Evolutionary conservation across 2,329 filamentous ascomycete species (phyloP).

Genomic region (Pezizomycotina sp.): DNA sequence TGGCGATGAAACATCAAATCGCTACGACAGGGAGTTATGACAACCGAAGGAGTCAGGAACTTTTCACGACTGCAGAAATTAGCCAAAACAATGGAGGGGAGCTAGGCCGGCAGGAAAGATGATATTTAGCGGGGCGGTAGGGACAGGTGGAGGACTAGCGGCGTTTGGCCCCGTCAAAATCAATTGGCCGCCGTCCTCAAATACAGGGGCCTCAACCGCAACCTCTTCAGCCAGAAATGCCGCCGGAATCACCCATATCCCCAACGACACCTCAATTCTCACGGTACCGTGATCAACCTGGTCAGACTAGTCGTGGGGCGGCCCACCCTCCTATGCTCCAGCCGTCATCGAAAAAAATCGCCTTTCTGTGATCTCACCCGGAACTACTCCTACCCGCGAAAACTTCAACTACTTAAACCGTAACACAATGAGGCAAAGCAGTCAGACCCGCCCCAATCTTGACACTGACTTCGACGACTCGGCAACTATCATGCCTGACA

Average conservation of each 20-base stretch:
- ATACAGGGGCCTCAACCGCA: slow-evolving; percentile 17
- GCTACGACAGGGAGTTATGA: slow-evolving; percentile 4
- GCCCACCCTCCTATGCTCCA: too few relatives aligned
- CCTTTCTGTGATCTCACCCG: slow-evolving; percentile 7
- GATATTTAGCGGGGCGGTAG: slow-evolving; percentile 7
- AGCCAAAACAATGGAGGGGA: slow-evolving; percentile 7
- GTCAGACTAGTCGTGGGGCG: too few relatives aligned
- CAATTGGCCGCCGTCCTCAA: slow-evolving; percentile 11
- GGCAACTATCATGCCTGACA: too few relatives aligned
- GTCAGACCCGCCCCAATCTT: too few relatives aligned
- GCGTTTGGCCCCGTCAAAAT: too few relatives aligned
- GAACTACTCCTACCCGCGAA: slow-evolving; percentile 9
- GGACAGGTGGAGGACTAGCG: too few relatives aligned
- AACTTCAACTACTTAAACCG: slow-evolving; percentile 7
- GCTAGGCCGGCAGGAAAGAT: background rate
- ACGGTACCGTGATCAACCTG: slow-evolving; percentile 10
- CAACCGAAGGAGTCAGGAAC: slow-evolving; percentile 8
- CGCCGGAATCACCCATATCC: background rate
- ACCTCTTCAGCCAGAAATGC: slow-evolving; percentile 4
- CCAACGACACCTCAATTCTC: slow-evolving; percentile 12
- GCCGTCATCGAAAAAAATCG: slow-evolving; percentile 12
- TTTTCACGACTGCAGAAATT: slow-evolving; percentile 10
- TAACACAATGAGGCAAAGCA: too few relatives aligned
- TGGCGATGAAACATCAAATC: too few relatives aligned
- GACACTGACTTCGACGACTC: too few relatives aligned